These are phyloP conservation scores for Kurtzmaniella cleridarum DNA, from an alignment of 805 yeast species.

Conservation along the genomic window DNA sequence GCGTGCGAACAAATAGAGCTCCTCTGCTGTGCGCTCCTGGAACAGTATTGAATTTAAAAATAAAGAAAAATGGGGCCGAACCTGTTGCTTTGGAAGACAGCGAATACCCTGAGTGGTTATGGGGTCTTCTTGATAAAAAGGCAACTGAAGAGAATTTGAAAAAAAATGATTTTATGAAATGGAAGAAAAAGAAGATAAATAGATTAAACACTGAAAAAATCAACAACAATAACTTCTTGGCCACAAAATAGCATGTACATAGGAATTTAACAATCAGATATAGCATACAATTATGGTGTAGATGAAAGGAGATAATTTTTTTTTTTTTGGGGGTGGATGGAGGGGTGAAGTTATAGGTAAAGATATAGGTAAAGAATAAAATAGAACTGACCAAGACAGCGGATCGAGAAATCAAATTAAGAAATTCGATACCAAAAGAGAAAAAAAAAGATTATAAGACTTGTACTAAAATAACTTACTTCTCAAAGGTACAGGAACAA, in stretches of 20 bases:
- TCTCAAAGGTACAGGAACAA: neutral
- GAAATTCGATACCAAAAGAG: no score
- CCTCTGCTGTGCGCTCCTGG: constrained; percentile 52
- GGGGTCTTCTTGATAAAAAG: constrained; percentile 72
- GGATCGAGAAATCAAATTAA: no score
- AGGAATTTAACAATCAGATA: no score
- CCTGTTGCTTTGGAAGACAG: constrained; percentile 82
- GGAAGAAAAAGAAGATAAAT: constrained; percentile 63
- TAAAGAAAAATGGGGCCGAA: constrained; percentile 77
- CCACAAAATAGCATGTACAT: constrained; percentile 26
- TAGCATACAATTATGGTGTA: no score
- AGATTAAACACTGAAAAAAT: constrained; percentile 62
- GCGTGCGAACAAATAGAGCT: constrained; percentile 30
- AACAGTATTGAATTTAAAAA: constrained; percentile 63
- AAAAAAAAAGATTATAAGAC: no score
- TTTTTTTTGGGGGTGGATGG: no score
- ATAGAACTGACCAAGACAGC: no score
- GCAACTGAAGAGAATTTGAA: constrained; percentile 54
- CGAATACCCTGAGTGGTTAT: constrained; percentile 93
- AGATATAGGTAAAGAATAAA: no score
- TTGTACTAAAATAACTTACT: no score
- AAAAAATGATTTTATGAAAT: constrained; percentile 56
- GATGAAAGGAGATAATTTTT: no score
- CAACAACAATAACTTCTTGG: constrained; percentile 74
- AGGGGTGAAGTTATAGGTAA: no score